phyloP scores from a whole-genome alignment of 2,329 filamentous ascomycete genomes.

The Beauveria asiatica region DNA sequence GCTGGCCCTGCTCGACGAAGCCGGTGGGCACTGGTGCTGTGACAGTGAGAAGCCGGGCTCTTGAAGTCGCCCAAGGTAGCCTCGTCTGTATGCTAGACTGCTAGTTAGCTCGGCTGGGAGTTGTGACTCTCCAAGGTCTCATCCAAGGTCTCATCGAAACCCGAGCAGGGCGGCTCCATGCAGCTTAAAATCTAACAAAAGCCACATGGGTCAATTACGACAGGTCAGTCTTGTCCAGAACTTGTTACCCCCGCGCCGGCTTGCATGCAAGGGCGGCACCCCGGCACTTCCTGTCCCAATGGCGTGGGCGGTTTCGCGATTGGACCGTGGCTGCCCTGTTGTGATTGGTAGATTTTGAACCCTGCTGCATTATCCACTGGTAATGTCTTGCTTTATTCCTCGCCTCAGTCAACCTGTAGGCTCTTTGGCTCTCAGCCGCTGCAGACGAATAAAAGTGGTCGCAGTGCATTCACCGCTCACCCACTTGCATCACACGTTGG shows the following conservation, averaged over 20 bases:
- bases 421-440: background rate
- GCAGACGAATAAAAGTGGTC: background rate
- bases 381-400: constrained; percentile 1
- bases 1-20: background rate
- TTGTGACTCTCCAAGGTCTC: background rate
- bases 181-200: background rate
- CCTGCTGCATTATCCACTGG: background rate
- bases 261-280: constrained; percentile 6
- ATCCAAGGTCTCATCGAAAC: background rate
- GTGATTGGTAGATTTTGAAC: background rate
- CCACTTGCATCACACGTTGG: too few species aligned
- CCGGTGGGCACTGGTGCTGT: background rate
- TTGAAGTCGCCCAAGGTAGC: background rate
- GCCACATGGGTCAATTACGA: constrained; percentile 7
- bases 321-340: background rate
- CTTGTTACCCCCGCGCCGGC: background rate
- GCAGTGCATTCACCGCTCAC: background rate
- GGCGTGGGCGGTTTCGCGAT: constrained; percentile 3
- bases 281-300: constrained; percentile 9
- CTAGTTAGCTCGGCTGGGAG: background rate
- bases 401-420: background rate
- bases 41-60: background rate
- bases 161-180: background rate
- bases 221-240: constrained; percentile 3
- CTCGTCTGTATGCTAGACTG: background rate